Percentiles rank a stretch among this genome's conserved stretches.
phyloP scores from a whole-genome alignment of 805 yeast species.

The Schizosaccharomyces japonicus region DNA sequence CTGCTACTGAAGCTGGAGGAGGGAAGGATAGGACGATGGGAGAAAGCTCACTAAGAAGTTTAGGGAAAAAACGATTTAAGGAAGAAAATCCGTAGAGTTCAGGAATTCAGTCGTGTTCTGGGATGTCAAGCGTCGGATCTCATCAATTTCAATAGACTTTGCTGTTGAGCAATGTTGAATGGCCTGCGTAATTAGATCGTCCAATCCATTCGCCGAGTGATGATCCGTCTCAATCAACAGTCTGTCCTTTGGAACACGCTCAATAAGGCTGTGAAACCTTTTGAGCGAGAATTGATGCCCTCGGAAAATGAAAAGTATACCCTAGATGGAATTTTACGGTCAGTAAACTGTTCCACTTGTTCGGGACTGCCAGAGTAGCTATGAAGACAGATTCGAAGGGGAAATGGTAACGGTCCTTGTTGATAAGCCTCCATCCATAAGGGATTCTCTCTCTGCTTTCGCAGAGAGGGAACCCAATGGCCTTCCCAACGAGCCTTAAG shows the following conservation, averaged over 20 bases:
- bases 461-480: conserved; percentile 6
- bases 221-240: conserved; percentile 34
- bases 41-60: too few species aligned
- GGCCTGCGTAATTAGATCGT: conserved; percentile 1
- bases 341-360: conserved; percentile 29
- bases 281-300: conserved; percentile 22
- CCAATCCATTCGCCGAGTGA: conserved; percentile 15
- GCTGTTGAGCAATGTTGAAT: background rate
- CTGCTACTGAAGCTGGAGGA: too few species aligned
- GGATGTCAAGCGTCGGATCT: too few species aligned
- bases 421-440: conserved; percentile 1
- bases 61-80: too few species aligned
- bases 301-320: conserved; percentile 32
- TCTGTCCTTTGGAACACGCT: conserved; percentile 17
- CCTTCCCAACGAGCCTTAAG: conserved; percentile 14
- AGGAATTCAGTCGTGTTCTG: too few species aligned
- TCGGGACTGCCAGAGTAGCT: conserved; percentile 71
- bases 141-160: too few species aligned
- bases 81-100: too few species aligned
- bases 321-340: conserved; percentile 15
- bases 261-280: conserved; percentile 15
- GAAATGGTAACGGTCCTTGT: too few species aligned
- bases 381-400: conserved; percentile 35
- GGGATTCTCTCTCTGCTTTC: conserved; percentile 4
- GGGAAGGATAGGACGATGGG: too few species aligned